Evolutionary conservation across 495 filamentous ascomycete genomes (phyloP).

Genomic region (Daldinia loculata): DNA sequence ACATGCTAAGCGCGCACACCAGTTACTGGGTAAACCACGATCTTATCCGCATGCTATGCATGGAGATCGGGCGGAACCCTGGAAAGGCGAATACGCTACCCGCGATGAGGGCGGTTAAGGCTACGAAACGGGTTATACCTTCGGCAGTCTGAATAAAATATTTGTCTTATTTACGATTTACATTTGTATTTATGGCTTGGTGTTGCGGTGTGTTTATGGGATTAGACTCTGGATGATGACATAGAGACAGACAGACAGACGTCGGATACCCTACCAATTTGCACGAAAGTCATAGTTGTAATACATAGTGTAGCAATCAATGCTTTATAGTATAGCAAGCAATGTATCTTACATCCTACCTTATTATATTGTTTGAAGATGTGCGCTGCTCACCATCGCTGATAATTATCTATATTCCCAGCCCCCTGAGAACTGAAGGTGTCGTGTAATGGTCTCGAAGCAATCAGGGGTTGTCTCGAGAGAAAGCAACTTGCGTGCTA

Average conservation of each 20-base stretch:
- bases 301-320: constrained; percentile 2
- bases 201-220: constrained; percentile 18
- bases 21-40: constrained; percentile 90
- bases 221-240: constrained; percentile 17
- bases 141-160: constrained; percentile 21
- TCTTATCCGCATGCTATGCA: constrained; percentile 84
- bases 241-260: constrained; percentile 27
- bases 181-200: constrained; percentile 23
- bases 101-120: constrained; percentile 81
- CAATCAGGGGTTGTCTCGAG: background rate
- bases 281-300: constrained; percentile 9
- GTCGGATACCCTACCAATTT: constrained; percentile 38
- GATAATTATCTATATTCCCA: background rate
- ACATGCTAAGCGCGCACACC: constrained; percentile 96
- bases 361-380: background rate
- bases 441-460: background rate
- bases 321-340: background rate
- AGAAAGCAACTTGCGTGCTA: background rate
- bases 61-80: constrained; percentile 81
- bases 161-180: constrained; percentile 4
- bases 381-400: background rate
- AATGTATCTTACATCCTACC: background rate
- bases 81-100: constrained; percentile 72
- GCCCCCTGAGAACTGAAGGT: background rate
- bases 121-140: constrained; percentile 45